A percentile compares a stretch with the other conserved stretches of the same genome.
phyloP scores from a whole-genome alignment of 805 yeast species.

The Komagataella ulmi region DNA sequence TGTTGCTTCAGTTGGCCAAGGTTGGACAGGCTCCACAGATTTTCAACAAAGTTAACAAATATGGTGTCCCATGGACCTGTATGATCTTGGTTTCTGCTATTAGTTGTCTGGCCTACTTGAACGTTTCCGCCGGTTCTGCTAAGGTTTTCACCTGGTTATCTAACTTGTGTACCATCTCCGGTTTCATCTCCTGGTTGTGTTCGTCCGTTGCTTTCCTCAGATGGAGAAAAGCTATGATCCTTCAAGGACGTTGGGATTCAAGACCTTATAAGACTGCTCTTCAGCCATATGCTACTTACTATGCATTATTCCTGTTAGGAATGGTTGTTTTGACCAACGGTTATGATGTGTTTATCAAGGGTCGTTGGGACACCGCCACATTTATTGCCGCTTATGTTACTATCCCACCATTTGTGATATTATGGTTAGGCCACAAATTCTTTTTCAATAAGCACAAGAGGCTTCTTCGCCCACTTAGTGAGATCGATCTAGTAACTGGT shows the following conservation, averaged over 20 bases:
- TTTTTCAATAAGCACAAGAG: slow-evolving; percentile 21
- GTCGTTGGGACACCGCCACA: slow-evolving; percentile 33
- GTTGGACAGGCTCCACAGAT: slow-evolving; percentile 49
- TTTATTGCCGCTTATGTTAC: slow-evolving; percentile 67
- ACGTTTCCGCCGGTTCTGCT: slow-evolving; percentile 37
- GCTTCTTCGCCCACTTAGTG: slow-evolving; percentile 25
- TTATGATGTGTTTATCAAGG: slow-evolving; percentile 45
- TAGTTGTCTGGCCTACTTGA: slow-evolving; percentile 37
- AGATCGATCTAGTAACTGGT: slow-evolving; percentile 42
- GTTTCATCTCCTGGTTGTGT: slow-evolving; percentile 49
- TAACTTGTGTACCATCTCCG: slow-evolving; percentile 53
- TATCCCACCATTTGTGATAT: slow-evolving; percentile 35
- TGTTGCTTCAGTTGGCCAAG: slow-evolving; percentile 39
- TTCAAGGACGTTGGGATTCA: slow-evolving; percentile 37
- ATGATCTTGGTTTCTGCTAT: slow-evolving; percentile 26
- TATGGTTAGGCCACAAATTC: slow-evolving; percentile 43
- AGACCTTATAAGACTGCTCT: slow-evolving; percentile 41
- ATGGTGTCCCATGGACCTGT: slow-evolving; percentile 43
- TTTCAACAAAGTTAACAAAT: slow-evolving; percentile 31
- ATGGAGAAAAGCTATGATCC: slow-evolving; percentile 50
- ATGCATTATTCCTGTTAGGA: slow-evolving; percentile 32
- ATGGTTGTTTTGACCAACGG: slow-evolving; percentile 58
- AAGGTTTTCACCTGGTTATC: slow-evolving; percentile 52
- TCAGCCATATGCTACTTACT: slow-evolving; percentile 48
- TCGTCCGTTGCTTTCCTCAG: slow-evolving; percentile 38